These are phyloP conservation scores for Terana coerulea DNA, from an alignment of 768 basidiomycete genomes.

Conservation along the genomic window DNA sequence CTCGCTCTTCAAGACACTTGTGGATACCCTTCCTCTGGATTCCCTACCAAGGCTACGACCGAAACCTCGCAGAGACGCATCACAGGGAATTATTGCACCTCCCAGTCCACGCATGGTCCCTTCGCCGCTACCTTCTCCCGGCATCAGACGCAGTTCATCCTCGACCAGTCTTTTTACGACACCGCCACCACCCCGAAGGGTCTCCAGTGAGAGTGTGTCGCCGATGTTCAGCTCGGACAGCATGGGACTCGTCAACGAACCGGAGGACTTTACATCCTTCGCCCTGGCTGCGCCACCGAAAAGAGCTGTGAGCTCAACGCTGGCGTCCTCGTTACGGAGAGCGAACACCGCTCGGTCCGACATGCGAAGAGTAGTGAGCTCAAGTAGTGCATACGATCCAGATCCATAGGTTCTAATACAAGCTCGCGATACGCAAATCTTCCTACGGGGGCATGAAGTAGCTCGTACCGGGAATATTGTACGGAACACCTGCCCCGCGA, in stretches of 20 bases:
- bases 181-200: constrained; percentile 18
- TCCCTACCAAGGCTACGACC: constrained; percentile 42
- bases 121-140: constrained; percentile 16
- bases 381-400: constrained; percentile 3
- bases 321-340: constrained; percentile 8
- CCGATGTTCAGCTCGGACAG: neutral
- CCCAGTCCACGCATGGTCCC: constrained; percentile 21
- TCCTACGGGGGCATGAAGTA: neutral
- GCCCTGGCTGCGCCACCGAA: constrained; percentile 41
- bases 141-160: constrained; percentile 15
- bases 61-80: constrained; percentile 39
- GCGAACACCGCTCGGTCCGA: constrained; percentile 12
- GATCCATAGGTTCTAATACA: neutral
- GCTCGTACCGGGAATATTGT: neutral
- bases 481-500: no score
- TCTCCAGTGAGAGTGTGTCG: constrained; percentile 17
- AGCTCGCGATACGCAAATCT: neutral
- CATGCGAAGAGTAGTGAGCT: constrained; percentile 20
- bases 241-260: neutral
- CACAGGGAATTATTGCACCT: constrained; percentile 72
- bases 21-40: constrained; percentile 40
- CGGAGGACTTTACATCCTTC: constrained; percentile 23
- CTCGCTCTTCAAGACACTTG: constrained; percentile 67
- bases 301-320: constrained; percentile 12
- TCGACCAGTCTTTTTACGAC: constrained; percentile 18